Evolutionary conservation across 2,329 filamentous ascomycete species (phyloP).

Genomic region (Neonectria ditissima): DNA sequence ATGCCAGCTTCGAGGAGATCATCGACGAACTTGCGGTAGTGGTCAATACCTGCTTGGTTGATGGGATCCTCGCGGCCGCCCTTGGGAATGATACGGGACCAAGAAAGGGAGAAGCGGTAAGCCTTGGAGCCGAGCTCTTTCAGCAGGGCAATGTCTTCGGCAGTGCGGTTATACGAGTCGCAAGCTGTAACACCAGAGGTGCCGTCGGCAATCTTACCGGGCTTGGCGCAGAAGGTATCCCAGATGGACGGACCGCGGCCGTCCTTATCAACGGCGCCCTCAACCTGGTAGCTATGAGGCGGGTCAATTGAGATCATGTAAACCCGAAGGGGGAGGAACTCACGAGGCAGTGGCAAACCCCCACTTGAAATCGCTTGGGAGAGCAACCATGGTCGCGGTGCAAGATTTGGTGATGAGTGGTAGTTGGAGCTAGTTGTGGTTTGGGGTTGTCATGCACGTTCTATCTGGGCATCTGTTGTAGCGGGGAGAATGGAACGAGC

Average conservation of each 20-base stretch:
- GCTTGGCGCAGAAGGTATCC: slow-evolving; percentile 87
- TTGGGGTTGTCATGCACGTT: not conserved
- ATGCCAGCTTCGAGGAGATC: slow-evolving; percentile 82
- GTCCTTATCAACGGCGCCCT: slow-evolving; percentile 79
- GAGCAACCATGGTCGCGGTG: slow-evolving; percentile 58
- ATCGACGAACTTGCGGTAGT: slow-evolving; percentile 84
- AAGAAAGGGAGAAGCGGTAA: slow-evolving; percentile 89
- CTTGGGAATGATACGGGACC: slow-evolving; percentile 87
- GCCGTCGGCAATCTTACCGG: slow-evolving; percentile 85
- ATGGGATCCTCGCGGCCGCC: slow-evolving; percentile 85
- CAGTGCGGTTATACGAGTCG: slow-evolving; percentile 86
- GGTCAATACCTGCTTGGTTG: slow-evolving; percentile 81
- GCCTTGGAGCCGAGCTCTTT: slow-evolving; percentile 78
- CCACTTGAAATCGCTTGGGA: slow-evolving; percentile 80
- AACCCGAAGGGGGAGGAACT: slow-evolving; percentile 45
- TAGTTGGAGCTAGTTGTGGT: slow-evolving; percentile 8
- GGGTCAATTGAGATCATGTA: slow-evolving; percentile 35
- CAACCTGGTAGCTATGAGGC: slow-evolving; percentile 82
- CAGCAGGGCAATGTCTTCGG: slow-evolving; percentile 81
- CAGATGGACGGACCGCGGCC: slow-evolving; percentile 87
- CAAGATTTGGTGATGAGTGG: slow-evolving; percentile 1
- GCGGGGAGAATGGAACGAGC: not conserved
- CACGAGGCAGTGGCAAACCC: slow-evolving; percentile 84
- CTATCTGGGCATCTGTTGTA: not conserved
- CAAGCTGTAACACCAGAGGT: slow-evolving; percentile 82